Evolutionary conservation across 2,329 filamentous ascomycete genomes (phyloP), one percentile per base, ranked within the genome.

Genomic region (Botryotinia globosa): DNA sequence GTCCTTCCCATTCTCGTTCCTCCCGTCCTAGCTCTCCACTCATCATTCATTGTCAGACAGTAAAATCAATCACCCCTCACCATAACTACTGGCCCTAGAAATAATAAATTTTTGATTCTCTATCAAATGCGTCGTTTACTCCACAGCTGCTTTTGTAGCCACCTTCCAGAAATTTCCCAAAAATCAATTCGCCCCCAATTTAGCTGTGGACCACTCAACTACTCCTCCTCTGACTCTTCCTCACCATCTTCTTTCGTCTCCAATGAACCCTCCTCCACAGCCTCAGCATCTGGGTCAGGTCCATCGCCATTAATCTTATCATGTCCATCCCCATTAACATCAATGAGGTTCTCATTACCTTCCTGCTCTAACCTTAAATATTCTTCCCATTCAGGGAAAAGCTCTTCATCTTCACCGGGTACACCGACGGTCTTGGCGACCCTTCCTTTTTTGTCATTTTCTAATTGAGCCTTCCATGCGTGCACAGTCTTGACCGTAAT

Each of bases 331-430:
- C 74, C 76, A 73, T 79, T 74, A 4, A 80, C 77, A 74, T 80
- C 78, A 72, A 80, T 77, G 2, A 80, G 72, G 64, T 67, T 76
- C 6, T 73, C 75, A 62, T 67, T 74, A 14, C 92, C 92, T 78
- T 94, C 90, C 73, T 87, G 88, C 84, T 98, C 96, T 75, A 97
- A 81, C 79, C 88, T 87, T 77, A 98, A 81, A 85, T 93, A 98
- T 82, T 96, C 92, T 7, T 97, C 92, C 96, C 96, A 99, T 79
- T 98, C 94, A 0, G 95, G 95, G 84, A 99, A 99, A 77, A 99
- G 87, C 4, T 97, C 94, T 58, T 92, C 92, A 74, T 94, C 93
- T 77, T 92, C 91, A 0, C 89, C 92, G 0, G 96, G 96, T 0
- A 93, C 87, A 74, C 92, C 95, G 71, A 99, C 88, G 68, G 94